Evolutionary conservation across 441 rosid genomes (phyloP), one percentile per base, ranked within the genome.

Genomic region (Populus trichocarpa): DNA sequence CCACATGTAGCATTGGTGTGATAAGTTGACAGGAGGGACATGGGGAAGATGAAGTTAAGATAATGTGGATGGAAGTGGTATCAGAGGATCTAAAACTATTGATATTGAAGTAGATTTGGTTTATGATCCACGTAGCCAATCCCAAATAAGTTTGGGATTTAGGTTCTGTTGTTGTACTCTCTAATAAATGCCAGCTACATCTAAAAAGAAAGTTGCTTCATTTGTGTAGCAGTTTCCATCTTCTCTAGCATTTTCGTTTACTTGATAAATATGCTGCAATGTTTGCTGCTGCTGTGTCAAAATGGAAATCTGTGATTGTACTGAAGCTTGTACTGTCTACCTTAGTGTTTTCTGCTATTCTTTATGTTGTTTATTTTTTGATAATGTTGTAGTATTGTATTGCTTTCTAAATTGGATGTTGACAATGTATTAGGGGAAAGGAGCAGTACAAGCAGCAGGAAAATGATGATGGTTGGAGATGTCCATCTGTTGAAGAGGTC

Each of bases 401-500:
- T 75, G 38, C 63, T 71, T 68, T 81, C 35, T 36, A 75, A 79
- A 71, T 35, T 74, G 70, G 38, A 75, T 70, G 63, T 78, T 75
- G 80, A 36, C 67, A 76, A 79, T 86, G 42, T 81, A 69, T 32
- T 76, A 97, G 98, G 90, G 99, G 92, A 86, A 92, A 89, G 81
- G 97, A 89, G 79, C 93, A 88, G 75, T 93, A 92, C 90, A 94
- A 91, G 86, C 89, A 87, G 80, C 90, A 88, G 5, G 88, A 83
- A 79, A 87, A 77, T 75, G 81, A 70, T 69, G 79, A 36, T 79
- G 79, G 86, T 40, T 92, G 98, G 98, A 89, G 80, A 81, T 85
- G 89, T 79, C 98, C 98, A 70, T 95, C 96, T 11, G 83, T 94
- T 46, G 98, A 97, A 84, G 97, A 94, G 98, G 98, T 95, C 70